phyloP scores from a whole-genome alignment of 192 early-diverging fungal genomes.

The Coemansia sp. region DNA sequence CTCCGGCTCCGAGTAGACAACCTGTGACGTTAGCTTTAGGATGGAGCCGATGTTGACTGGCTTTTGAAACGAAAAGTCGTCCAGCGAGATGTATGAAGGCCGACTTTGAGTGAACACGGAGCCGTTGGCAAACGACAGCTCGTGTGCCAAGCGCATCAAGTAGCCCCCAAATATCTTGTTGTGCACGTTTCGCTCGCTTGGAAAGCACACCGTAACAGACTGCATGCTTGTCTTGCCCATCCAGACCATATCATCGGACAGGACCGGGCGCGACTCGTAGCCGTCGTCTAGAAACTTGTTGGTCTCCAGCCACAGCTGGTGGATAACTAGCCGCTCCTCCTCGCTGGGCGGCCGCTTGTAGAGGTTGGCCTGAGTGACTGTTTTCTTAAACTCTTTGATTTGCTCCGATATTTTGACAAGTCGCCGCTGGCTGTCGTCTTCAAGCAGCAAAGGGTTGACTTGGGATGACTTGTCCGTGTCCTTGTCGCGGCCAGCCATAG shows the following conservation, averaged over 20 bases:
- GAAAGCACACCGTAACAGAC: slow-evolving; percentile 64
- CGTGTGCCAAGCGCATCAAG: slow-evolving; percentile 82
- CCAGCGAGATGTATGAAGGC: slow-evolving; percentile 62
- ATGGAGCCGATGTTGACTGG: slow-evolving; percentile 82
- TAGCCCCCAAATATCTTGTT: slow-evolving; percentile 75
- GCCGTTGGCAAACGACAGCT: slow-evolving; percentile 78
- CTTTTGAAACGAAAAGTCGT: slow-evolving; percentile 76
- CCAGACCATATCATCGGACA: slow-evolving; percentile 60
- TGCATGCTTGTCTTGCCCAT: slow-evolving; percentile 76
- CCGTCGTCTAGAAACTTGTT: slow-evolving; percentile 53
- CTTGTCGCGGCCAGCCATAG: slow-evolving; percentile 82
- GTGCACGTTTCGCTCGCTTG: slow-evolving; percentile 80
- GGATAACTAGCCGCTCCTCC: slow-evolving; percentile 76
- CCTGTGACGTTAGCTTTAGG: slow-evolving; percentile 69
- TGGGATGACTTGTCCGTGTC: slow-evolving; percentile 63
- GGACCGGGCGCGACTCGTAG: slow-evolving; percentile 20
- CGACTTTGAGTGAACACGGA: slow-evolving; percentile 62
- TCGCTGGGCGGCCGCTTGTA: slow-evolving; percentile 68
- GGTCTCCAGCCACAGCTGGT: slow-evolving; percentile 73
- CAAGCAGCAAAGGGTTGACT: slow-evolving; percentile 71
- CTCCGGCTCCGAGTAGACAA: slow-evolving; percentile 68
- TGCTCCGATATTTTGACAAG: slow-evolving; percentile 68
- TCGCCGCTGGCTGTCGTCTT: slow-evolving; percentile 69
- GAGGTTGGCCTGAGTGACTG: slow-evolving; percentile 53
- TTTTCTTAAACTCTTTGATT: slow-evolving; percentile 59